Conservation (phyloP, 23 red algal species). For the Gracilaria gracilis region DNA sequence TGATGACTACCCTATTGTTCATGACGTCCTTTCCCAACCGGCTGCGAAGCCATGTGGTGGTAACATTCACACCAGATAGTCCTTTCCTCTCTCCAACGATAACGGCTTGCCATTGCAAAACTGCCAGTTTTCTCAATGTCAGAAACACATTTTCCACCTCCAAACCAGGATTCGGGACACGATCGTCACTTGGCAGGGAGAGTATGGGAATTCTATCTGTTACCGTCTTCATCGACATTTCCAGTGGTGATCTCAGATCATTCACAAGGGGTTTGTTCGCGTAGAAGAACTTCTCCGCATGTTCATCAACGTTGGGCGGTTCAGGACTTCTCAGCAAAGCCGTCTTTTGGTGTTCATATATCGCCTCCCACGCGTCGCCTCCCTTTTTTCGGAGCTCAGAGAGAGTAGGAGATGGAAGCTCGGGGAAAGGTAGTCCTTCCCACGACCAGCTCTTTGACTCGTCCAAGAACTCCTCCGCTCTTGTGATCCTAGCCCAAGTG, state of each 20-base stretch:
- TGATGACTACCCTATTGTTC: neutral
- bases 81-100: neutral
- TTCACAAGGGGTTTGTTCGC: neutral
- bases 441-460: slow-evolving; percentile 10
- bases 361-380: neutral
- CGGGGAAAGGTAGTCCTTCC: slow-evolving; percentile 17
- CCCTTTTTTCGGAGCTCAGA: neutral
- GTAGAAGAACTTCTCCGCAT: neutral
- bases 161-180: neutral
- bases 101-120: slow-evolving; percentile 25
- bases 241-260: neutral
- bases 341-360: neutral
- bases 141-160: neutral
- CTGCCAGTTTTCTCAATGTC: neutral
- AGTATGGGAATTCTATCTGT: slow-evolving; percentile 24
- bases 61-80: neutral
- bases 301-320: neutral
- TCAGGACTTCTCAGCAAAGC: slow-evolving; percentile 16
- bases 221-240: neutral
- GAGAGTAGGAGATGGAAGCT: neutral
- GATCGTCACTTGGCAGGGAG: neutral
- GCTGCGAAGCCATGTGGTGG: slow-evolving; percentile 14
- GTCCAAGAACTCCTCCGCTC: neutral
- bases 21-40: neutral
- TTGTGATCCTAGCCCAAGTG: neutral